These are phyloP conservation scores for Cicer pinnatifidum DNA, from an alignment of 306 rosid genomes.

Conservation along the genomic window DNA sequence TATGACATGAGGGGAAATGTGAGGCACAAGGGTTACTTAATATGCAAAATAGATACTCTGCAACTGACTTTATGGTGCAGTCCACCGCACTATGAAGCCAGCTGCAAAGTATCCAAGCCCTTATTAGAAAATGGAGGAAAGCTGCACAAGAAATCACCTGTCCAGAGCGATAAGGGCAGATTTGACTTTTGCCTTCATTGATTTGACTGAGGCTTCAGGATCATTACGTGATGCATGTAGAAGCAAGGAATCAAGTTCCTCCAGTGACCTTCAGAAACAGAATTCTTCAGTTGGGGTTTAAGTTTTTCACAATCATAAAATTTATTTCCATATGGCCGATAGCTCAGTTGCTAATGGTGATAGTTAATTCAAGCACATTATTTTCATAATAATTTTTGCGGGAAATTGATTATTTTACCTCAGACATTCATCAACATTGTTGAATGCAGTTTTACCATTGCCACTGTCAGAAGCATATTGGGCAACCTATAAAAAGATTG, in stretches of 20 bases:
- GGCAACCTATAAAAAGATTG: constrained; percentile 65
- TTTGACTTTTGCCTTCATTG: constrained; percentile 70
- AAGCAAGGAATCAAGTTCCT: constrained; percentile 82
- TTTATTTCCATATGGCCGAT: background rate
- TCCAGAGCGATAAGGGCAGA: constrained; percentile 68
- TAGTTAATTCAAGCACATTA: background rate
- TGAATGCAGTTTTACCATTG: constrained; percentile 66
- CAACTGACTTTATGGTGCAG: too few relatives aligned
- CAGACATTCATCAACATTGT: constrained; percentile 78
- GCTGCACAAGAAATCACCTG: constrained; percentile 53
- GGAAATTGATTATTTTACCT: constrained; percentile 57
- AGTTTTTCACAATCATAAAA: constrained; percentile 32
- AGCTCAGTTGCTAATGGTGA: constrained; percentile 15
- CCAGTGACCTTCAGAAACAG: constrained; percentile 68
- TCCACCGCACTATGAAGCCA: background rate
- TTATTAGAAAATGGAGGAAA: background rate
- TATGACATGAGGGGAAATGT: background rate
- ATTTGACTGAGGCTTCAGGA: constrained; percentile 66
- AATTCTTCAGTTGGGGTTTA: constrained; percentile 33
- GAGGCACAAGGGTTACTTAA: constrained; percentile 11
- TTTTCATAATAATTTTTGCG: background rate
- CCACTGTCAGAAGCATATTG: constrained; percentile 86
- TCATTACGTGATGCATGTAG: constrained; percentile 90
- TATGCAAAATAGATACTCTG: too few relatives aligned
- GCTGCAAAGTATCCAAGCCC: background rate